Evolutionary conservation across 1,284 basidiomycete genomes (phyloP).

Genomic region (Cutaneotrichosporon daszewskae): DNA sequence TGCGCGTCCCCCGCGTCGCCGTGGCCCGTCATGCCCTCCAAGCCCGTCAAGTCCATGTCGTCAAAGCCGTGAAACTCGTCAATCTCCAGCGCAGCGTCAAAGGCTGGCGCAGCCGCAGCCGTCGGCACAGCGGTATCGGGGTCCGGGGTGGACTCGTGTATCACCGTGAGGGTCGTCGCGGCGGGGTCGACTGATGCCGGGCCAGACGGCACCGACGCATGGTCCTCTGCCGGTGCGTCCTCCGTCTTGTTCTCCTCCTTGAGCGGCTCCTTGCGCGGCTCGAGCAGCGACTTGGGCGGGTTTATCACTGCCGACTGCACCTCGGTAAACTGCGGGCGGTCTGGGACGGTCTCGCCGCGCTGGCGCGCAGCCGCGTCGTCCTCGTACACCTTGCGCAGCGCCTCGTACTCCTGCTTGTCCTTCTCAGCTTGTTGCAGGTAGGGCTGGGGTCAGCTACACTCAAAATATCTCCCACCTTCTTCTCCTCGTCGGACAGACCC

Average conservation of each 20-base stretch:
- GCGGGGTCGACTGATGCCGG: slow-evolving; percentile 6
- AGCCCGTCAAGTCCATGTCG: slow-evolving; percentile 35
- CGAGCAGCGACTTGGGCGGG: slow-evolving; percentile 17
- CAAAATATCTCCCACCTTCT: slow-evolving; percentile 58
- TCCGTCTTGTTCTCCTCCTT: background rate
- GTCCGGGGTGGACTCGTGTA: slow-evolving; percentile 12
- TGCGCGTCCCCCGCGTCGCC: slow-evolving; percentile 20
- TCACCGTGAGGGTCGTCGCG: slow-evolving; percentile 12
- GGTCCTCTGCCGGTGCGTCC: background rate
- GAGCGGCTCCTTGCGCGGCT: slow-evolving; percentile 8
- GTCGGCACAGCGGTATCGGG: slow-evolving; percentile 4
- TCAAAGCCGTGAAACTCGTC: slow-evolving; percentile 33
- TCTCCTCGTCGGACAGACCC: slow-evolving; percentile 81
- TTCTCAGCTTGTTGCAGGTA: slow-evolving; percentile 84
- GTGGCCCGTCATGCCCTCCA: slow-evolving; percentile 25
- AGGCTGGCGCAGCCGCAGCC: slow-evolving; percentile 2
- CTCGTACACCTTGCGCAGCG: slow-evolving; percentile 71
- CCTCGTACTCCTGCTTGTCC: slow-evolving; percentile 86
- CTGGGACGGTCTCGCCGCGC: slow-evolving; percentile 52
- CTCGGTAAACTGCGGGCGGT: slow-evolving; percentile 53
- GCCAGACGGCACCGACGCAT: background rate
- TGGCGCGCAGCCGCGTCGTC: slow-evolving; percentile 59
- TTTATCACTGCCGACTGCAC: slow-evolving; percentile 16
- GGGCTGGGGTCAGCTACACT: slow-evolving; percentile 54
- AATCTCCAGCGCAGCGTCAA: slow-evolving; percentile 20